A percentile compares a stretch with the other conserved stretches of the same genome.
phyloP scores from a whole-genome alignment of 768 basidiomycete genomes.

The Hygrophoropsis aurantiaca region DNA sequence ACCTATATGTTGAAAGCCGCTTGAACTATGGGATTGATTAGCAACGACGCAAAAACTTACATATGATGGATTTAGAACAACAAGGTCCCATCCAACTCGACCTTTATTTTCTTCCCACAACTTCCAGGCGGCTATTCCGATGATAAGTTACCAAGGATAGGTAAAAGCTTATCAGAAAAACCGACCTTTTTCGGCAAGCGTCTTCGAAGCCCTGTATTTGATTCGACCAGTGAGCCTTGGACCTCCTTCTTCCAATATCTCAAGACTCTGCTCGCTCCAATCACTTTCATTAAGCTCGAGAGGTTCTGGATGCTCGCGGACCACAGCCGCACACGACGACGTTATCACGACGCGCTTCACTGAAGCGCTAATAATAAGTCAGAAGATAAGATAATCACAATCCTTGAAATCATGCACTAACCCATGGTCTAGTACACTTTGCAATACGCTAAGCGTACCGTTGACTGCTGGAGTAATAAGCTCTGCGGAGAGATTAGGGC shows the following conservation, averaged over 20 bases:
- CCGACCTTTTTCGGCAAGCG: constrained; percentile 27
- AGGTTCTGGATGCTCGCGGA: too few species aligned
- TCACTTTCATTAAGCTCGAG: too few species aligned
- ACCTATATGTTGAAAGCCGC: neutral
- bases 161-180: neutral
- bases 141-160: neutral
- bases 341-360: constrained; percentile 72
- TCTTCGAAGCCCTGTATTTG: constrained; percentile 29
- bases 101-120: constrained; percentile 24
- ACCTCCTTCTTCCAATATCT: neutral
- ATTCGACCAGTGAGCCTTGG: constrained; percentile 33
- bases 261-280: neutral
- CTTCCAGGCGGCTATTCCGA: constrained; percentile 40
- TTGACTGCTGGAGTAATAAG: constrained; percentile 36
- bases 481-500: neutral
- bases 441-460: constrained; percentile 40
- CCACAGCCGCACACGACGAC: too few species aligned
- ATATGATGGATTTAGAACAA: constrained; percentile 33
- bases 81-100: constrained; percentile 29
- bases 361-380: constrained; percentile 26
- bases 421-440: constrained; percentile 29
- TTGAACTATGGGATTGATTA: neutral
- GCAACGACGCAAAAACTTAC: constrained; percentile 9
- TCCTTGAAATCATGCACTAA: too few species aligned
- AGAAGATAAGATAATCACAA: neutral